Evolutionary conservation across 2,329 filamentous ascomycete species (phyloP), one percentile per base, ranked within the genome.

Genomic region (Trichoderma asperellum): DNA sequence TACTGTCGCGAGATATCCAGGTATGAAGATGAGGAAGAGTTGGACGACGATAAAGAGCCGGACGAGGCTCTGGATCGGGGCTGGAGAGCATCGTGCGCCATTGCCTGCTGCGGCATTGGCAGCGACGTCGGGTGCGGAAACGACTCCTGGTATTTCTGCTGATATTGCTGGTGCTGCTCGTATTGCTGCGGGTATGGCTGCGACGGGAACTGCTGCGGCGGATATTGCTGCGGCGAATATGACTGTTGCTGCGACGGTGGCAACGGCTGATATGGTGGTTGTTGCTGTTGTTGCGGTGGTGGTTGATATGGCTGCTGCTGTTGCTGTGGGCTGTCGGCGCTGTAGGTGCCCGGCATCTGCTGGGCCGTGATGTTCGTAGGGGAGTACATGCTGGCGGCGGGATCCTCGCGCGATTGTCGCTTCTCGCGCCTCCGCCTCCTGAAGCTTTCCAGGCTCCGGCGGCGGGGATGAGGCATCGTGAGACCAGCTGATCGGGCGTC

Each of bases 1-100:
- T 84, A 83, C 58, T 83, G 81, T 49, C 84, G 84, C 60, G 90
- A 91, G 64, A 93, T 89, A 74, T 93, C 90, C 66, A 92, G 79
- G 68, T 89, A 83, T 1, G 89, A 91, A 18, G 84, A 85, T 18
- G 85, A 85, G 53, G 85, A 85, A 47, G 84, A 88, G 68, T 37
- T 56, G 27, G 69, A 62, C 27, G 83, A 87, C 34, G 77, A 77
- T 24, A 83, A 86, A 34, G 81, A 81, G 64, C 77, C 76, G 21
- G 79, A 81, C 35, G 76, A 76, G 8, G 78, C 75, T 52, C 78
- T 64, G 57, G 72, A 73, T 58, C 71, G 73, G 40, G 69, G 64
- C 56, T 70, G 62, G 64, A 24, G 55, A 27, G 52, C 55, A 59
- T 56, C 61, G 21, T 59, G 64, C 40, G 64, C 32, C 4, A 55